Conservation (phyloP, 2,329 filamentous ascomycete genomes). For the Scytalidium lignicola region DNA sequence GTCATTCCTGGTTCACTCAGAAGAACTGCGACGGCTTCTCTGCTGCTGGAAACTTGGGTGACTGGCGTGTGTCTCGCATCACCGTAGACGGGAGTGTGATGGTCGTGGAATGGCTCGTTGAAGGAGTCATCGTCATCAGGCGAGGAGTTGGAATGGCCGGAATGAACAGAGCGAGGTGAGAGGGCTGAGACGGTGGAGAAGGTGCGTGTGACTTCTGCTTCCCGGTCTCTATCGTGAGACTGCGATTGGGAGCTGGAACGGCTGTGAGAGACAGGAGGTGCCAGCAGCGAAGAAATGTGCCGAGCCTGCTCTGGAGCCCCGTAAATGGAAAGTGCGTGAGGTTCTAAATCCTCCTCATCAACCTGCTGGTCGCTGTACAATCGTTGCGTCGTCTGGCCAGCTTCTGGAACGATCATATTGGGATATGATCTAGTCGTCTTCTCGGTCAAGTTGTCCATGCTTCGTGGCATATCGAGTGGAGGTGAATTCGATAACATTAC, state of each 20-base stretch:
- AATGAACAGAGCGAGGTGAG: background rate
- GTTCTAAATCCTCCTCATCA: background rate
- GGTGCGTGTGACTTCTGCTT: background rate
- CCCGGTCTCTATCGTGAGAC: conserved; percentile 18
- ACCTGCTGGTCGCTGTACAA: conserved; percentile 2
- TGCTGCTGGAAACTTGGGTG: conserved; percentile 21
- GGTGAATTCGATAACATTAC: conserved; percentile 3
- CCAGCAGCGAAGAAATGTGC: background rate
- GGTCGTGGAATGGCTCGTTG: background rate
- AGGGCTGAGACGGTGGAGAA: background rate
- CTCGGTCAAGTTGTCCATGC: conserved; percentile 38
- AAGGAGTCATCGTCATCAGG: background rate
- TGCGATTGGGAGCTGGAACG: conserved; percentile 10
- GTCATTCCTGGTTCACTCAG: conserved; percentile 59
- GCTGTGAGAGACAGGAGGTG: background rate
- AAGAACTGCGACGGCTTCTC: conserved; percentile 13
- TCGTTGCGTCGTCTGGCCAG: conserved; percentile 11
- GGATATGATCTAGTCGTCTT: conserved; percentile 39
- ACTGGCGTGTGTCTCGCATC: conserved; percentile 5
- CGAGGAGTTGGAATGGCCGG: background rate
- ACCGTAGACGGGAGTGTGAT: background rate
- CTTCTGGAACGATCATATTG: conserved; percentile 35
- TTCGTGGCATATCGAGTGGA: conserved; percentile 7
- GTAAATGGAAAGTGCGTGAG: background rate
- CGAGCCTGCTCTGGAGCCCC: background rate